Evolutionary conservation across 1,284 basidiomycete genomes (phyloP), one percentile per base, ranked within the genome.

Genomic region (Boletus smithii): DNA sequence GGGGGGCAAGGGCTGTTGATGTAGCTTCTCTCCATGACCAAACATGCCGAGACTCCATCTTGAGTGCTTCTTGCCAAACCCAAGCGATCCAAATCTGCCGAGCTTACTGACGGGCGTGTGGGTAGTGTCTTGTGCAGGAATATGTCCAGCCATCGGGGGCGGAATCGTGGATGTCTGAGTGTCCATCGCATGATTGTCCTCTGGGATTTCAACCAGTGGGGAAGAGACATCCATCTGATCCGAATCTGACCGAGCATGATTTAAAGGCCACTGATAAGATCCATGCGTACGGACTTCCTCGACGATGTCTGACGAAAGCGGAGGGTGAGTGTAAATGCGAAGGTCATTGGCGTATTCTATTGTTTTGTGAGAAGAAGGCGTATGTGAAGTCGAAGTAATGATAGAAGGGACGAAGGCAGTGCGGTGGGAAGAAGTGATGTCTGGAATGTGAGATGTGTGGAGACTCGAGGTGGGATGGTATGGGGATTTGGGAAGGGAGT

Each of bases 1-100:
- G 20, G 88, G 81, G 16, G 86, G 79, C 5, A 91, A 73, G 20
- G 66, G 62, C 43, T 73, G 70, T 47, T 77, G 76, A 57, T 81
- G 75, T 27, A 73, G 74, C 60, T 90, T 90, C 62, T 89, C 88
- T 29, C 77, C 75, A 44, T 78, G 73, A 11, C 88, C 85, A 68
- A 94, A 93, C 71, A 91, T 85, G 30, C 71, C 73, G 14, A 86
- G 71, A 38, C 76, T 74, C 76, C 81, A 81, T 65, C 76, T 82
- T 53, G 74, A 74, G 54, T 70, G 72, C 67, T 87, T 88, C 73
- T 83, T 88, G 55, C 74, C 74, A 60, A 86, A 80, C 29, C 75
- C 70, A 46, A 82, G 71, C 24, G 73, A 69, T 31, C 73, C 69
- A 26, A 81, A 65, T 63, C 80, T 83, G 56, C 74, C 70, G 42